Percentiles rank a stretch among this genome's conserved stretches.
phyloP scores from a whole-genome alignment of 2,329 filamentous ascomycete species.

The Fusarium nematophilum region DNA sequence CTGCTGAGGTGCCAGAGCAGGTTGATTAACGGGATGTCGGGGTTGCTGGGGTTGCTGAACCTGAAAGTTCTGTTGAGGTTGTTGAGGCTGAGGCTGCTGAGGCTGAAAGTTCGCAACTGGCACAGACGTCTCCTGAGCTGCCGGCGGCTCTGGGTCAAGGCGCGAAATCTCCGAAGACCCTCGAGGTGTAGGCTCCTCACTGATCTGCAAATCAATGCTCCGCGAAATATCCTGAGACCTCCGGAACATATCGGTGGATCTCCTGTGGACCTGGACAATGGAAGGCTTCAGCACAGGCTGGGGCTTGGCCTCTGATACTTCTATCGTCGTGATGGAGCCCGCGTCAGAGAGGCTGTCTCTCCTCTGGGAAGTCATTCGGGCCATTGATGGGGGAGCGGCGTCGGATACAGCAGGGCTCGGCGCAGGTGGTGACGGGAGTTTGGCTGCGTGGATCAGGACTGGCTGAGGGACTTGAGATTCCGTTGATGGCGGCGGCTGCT shows the following conservation, averaged over 20 bases:
- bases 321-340: conserved; percentile 40
- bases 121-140: background rate
- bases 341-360: conserved; percentile 40
- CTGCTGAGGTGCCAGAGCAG: too few relatives aligned
- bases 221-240: conserved; percentile 23
- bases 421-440: conserved; percentile 14
- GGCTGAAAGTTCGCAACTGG: conserved; percentile 3
- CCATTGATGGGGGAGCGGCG: conserved; percentile 19
- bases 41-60: too few relatives aligned
- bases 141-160: background rate
- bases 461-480: background rate
- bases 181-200: conserved; percentile 15
- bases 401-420: conserved; percentile 33
- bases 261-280: conserved; percentile 39
- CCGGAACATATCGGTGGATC: conserved; percentile 35
- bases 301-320: conserved; percentile 40
- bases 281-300: conserved; percentile 42
- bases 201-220: conserved; percentile 14
- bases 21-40: too few relatives aligned
- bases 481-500: background rate
- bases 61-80: too few relatives aligned
- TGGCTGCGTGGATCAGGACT: background rate
- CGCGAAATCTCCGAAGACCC: conserved; percentile 19
- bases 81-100: too few relatives aligned
- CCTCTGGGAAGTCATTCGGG: conserved; percentile 26